Base-by-base conservation (phyloP, 768 basidiomycete genomes). In the Megacollybia marginata region DNA sequence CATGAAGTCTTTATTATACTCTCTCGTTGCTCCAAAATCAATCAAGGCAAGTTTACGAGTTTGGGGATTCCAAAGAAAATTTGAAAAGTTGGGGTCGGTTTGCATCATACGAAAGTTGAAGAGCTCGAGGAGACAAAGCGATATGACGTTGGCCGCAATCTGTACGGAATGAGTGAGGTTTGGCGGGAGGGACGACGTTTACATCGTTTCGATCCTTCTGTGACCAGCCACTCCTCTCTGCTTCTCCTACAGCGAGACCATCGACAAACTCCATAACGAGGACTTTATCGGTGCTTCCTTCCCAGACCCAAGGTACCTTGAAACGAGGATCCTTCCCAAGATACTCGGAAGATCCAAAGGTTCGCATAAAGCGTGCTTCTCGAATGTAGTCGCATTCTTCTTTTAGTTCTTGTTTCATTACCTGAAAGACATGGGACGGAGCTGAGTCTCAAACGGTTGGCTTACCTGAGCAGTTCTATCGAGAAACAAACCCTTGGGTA, bases 21-120 rank as follows among this genome's bases (percentile, higher is more conserved):
- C 83, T 20, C 93, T 77, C 0, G 92, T 92, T 9, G 96, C 96
- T 32, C 96, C 96, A 59, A 98, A 98, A 65, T 99, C 96, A 47
- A 99, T 88, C 20, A 99, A 70, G 55, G 88, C 89, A 34, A 94
- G 70, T 83, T 90, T 52, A 36, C 33, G 5, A 35, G 31, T 34
- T 19, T 36, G 20, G 16, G 72, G 57, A 63, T 93, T 87, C 83
- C 89, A 97, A 19, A 99, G 70, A 69, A 99, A 98, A 65, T 98
- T 98, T 9, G 91, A 88, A 89, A 91, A 98, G 59, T 99, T 98
- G 3, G 96, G 96, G 62, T 99, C 95, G 0, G 95, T 99, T 65
- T 98, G 96, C 96, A 99, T 98, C 40, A 86, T 65, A 31, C 88
- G 73, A 70, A 96, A 95, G 52, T 83, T 73, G 63, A 97, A 96